Conservation (phyloP, 805 yeast species). For the Starmera pachycereana region DNA sequence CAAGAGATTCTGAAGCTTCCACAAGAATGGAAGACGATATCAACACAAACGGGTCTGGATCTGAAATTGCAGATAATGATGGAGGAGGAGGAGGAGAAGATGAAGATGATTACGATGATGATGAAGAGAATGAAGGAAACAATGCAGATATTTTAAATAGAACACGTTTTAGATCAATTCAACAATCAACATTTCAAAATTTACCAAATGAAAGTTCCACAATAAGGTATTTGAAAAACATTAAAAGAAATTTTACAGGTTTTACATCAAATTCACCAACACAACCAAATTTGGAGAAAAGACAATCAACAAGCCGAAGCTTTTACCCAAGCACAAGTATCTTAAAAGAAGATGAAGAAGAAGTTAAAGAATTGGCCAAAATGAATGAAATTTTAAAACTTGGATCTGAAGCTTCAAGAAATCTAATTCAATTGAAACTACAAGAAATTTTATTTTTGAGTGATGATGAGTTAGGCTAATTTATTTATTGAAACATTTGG, state of each 20-base stretch:
- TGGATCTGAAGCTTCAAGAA: slow-evolving; percentile 16
- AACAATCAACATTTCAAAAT: not conserved
- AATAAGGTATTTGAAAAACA: not conserved
- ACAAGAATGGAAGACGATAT: too few species aligned
- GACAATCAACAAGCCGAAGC: too few species aligned
- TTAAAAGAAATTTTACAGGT: slow-evolving; percentile 1
- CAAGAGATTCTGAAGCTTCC: too few species aligned
- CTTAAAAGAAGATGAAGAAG: not conserved
- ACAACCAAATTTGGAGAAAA: not conserved
- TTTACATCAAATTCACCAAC: not conserved
- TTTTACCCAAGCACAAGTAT: not conserved
- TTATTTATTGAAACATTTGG: slow-evolving; percentile 6
- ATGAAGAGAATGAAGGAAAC: slow-evolving; percentile 1
- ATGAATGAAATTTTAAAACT: not conserved
- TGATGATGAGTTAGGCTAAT: slow-evolving; percentile 4
- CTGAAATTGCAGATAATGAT: not conserved
- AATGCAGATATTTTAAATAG: not conserved
- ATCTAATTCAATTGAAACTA: slow-evolving; percentile 14
- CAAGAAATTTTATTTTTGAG: slow-evolving; percentile 16
- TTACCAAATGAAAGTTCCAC: too few species aligned
- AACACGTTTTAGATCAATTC: not conserved
- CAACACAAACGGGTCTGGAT: too few species aligned
- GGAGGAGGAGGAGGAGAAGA: slow-evolving; percentile 11
- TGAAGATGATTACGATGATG: slow-evolving; percentile 5
- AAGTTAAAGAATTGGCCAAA: not conserved